A percentile compares a stretch with the other conserved stretches of the same genome.
These are phyloP conservation scores for Hortaea werneckii DNA, from an alignment of 2,329 filamentous ascomycete genomes.

Conservation along the genomic window DNA sequence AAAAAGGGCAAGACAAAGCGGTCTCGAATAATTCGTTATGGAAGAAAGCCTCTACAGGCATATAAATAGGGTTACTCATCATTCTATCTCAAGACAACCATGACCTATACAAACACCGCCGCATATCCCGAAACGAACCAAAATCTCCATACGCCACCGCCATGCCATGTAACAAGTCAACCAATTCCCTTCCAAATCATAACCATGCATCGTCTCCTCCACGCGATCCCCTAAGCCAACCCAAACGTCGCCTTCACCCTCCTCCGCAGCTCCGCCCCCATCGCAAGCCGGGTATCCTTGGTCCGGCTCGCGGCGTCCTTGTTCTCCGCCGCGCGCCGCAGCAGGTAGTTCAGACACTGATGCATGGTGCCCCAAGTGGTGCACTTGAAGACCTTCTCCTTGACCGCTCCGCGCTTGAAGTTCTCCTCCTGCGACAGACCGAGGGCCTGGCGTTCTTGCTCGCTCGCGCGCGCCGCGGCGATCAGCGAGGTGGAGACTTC, in stretches of 20 bases:
- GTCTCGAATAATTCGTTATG: no score
- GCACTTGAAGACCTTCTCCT: constrained; percentile 44
- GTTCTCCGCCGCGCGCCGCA: constrained; percentile 50
- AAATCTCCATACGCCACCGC: not conserved
- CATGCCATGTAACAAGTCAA: not conserved
- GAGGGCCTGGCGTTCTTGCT: constrained; percentile 22
- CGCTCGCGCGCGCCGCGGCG: constrained; percentile 31
- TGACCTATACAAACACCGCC: no score
- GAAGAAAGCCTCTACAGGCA: no score
- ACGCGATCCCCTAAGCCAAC: constrained; percentile 5
- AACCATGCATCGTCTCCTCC: not conserved
- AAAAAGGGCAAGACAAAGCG: no score
- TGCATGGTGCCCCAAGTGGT: constrained; percentile 47
- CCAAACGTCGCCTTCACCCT: constrained; percentile 13
- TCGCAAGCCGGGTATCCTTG: constrained; percentile 40
- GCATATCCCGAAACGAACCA: no score
- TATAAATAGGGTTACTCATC: no score
- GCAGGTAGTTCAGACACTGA: constrained; percentile 72
- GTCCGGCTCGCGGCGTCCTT: constrained; percentile 51
- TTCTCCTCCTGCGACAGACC: no score
- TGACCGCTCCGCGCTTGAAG: constrained; percentile 5
- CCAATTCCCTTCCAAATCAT: not conserved
- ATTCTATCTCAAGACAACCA: no score
- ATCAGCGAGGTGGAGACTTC: constrained; percentile 60
- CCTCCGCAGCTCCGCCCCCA: constrained; percentile 38